Base-by-base conservation (phyloP, 179 eudicot genomes). In the Silene noctiflora region DNA sequence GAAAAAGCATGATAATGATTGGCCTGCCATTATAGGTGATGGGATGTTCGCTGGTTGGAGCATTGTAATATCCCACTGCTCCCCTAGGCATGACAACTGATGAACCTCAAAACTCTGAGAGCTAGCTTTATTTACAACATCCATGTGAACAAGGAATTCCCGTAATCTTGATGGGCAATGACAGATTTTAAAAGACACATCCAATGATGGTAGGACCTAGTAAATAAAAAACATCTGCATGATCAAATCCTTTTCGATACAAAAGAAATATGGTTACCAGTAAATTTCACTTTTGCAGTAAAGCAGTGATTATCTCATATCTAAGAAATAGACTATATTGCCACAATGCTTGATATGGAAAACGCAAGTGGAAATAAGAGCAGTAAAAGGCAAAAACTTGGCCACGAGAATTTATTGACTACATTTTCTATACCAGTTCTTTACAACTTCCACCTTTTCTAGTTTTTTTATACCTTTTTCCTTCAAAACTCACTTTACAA, bases 161-260 rank as follows among this genome's bases (percentile, higher is more conserved):
- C 86, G 90, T 78, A 87, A 83, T 75, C 82, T 88, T 72, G 91
- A 89, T 58, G 97, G 93, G 75, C 87, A 87, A 58, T 84, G 88
- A 82, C 93, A 89, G 77, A 89, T 85, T 48, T 82, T 82, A 72
- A 91, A 95, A 67, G 96, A 89, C 68, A 93, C 87, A 72, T 89
- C 99, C 81, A 95, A 74, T 55, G 97, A 91, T 20, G 99, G 97
- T 55, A 91, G 81, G n/a, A 95, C 97, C 99, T 95, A 76, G 65
- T 63, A 76, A 55, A 79, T 1, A 72, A 51, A 33, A 53, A 59
- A 69, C 22, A 12, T 21, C 59, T 29, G 55, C 24, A 29, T n/a
- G 39, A 64, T 71, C 51, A 82, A 9, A 65, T 70, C 71, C n/a
- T 12, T 56, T 51, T 17, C 16, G 33, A 51, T 46, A 16, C 3